Conservation (phyloP, 495 filamentous ascomycete species). For the Tuber melanosporum region DNA sequence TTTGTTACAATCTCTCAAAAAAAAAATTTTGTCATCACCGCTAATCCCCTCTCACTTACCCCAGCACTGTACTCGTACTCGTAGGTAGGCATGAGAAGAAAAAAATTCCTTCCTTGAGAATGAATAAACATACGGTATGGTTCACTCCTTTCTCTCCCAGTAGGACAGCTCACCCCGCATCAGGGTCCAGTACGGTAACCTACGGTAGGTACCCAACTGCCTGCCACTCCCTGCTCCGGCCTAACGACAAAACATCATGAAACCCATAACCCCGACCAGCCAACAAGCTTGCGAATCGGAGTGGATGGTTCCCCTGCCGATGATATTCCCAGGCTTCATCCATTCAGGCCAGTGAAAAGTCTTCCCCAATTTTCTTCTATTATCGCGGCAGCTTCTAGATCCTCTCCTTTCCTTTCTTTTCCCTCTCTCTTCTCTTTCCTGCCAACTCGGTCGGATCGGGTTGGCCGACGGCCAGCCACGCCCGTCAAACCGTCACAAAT, state of each 20-base stretch:
- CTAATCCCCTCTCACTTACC: not conserved
- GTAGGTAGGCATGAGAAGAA: not conserved
- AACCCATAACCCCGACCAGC: slow-evolving; percentile 34
- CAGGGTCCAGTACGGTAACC: slow-evolving; percentile 33
- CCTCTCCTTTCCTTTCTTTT: slow-evolving; percentile 10
- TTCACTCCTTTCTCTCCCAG: slow-evolving; percentile 11
- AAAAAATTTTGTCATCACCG: not conserved
- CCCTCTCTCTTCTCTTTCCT: slow-evolving; percentile 9
- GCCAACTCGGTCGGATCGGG: slow-evolving; percentile 15
- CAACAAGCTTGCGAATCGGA: slow-evolving; percentile 24
- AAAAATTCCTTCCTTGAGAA: slow-evolving; percentile 4
- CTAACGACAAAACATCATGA: slow-evolving; percentile 34
- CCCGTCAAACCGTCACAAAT: slow-evolving; percentile 10
- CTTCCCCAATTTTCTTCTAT: not conserved
- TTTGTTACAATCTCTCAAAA: not conserved
- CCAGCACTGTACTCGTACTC: not conserved
- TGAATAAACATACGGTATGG: not conserved
- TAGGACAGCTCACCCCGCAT: slow-evolving; percentile 39
- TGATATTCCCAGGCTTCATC: slow-evolving; percentile 6
- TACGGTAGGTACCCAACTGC: slow-evolving; percentile 19
- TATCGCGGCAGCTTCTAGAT: slow-evolving; percentile 1
- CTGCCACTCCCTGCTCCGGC: slow-evolving; percentile 16
- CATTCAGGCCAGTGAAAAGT: slow-evolving; percentile 2
- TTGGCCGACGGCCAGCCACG: slow-evolving; percentile 11
- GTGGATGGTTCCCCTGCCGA: slow-evolving; percentile 30